Evolutionary conservation across 1,284 basidiomycete species (phyloP), one percentile per base, ranked within the genome.

Genomic region (Athelia psychrophila): DNA sequence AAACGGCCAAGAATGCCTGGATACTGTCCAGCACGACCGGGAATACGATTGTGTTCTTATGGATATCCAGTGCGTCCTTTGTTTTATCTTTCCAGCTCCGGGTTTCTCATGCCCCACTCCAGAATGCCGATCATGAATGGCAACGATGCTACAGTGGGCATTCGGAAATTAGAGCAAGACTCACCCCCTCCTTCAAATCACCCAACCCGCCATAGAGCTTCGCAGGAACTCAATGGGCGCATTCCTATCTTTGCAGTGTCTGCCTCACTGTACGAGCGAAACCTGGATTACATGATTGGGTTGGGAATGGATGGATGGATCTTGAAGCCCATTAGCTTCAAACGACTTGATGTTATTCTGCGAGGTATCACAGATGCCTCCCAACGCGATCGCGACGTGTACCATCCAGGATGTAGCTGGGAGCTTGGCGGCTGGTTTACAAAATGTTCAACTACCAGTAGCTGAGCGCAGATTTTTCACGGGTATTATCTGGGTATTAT

Each of bases 111-210:
- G n/a, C 5, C 8, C 20, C 38, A 42, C 20, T 49, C 8, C 55
- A 91, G 86, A 64, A 93, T 93, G 91, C 91, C 91, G 0, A 86
- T 93, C 52, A 76, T 92, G 53, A 83, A 93, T 60, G 91, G 91
- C 1, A 85, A 85, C 56, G 81, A 87, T 52, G 82, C 90, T 0
- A 86, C 90, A 0, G 72, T 78, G 53, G 76, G 79, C 44, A 92
- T 93, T 44, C 80, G 89, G 2, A 70, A 75, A n/a, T 55, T 85
- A 2, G 88, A 91, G 64, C 60, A 68, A 51, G 53, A 65, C 22
- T 45, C 48, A n/a, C 32, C 47, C 9, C 20, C 42, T 12, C 19
- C 51, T n/a, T 30, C 36, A 13, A 19, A 56, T 38, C 23, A 57
- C 52, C 49, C 44, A 51, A 55, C 1, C n/a, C 18, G 24, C 18